Evolutionary conservation across 2,329 filamentous ascomycete genomes (phyloP).

Genomic region (Bipolaris victoriae): DNA sequence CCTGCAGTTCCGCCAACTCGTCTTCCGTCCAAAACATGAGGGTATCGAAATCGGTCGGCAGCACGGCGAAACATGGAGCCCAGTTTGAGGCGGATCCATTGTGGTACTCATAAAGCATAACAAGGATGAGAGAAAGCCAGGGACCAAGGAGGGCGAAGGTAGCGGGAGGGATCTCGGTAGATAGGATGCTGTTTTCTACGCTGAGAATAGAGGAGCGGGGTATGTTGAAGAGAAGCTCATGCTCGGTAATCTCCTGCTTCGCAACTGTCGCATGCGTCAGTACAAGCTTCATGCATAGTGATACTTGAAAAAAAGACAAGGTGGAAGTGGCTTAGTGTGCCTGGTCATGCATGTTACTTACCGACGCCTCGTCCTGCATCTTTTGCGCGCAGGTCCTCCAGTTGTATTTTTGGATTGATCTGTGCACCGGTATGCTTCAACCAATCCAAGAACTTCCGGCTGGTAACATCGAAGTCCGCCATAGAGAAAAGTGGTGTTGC

Average conservation of each 20-base stretch:
- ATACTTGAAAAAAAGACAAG: background rate
- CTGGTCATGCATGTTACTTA: slow-evolving; percentile 53
- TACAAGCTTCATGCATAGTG: background rate
- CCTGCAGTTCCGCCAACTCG: slow-evolving; percentile 76
- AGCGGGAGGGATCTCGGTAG: slow-evolving; percentile 55
- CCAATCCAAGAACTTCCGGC: slow-evolving; percentile 63
- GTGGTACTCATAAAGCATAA: slow-evolving; percentile 79
- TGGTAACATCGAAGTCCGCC: slow-evolving; percentile 51
- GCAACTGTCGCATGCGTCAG: slow-evolving; percentile 64
- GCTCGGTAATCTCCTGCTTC: slow-evolving; percentile 69
- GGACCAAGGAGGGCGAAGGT: slow-evolving; percentile 50
- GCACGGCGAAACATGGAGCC: slow-evolving; percentile 77
- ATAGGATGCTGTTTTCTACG: slow-evolving; percentile 72
- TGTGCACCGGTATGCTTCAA: slow-evolving; percentile 59
- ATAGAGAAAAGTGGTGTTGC: slow-evolving; percentile 23
- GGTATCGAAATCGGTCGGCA: slow-evolving; percentile 76
- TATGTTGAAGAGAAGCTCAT: slow-evolving; percentile 81
- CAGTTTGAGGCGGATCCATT: slow-evolving; percentile 67
- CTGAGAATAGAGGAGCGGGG: slow-evolving; percentile 75
- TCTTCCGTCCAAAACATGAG: slow-evolving; percentile 84
- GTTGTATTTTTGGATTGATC: slow-evolving; percentile 63
- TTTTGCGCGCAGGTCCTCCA: slow-evolving; percentile 63
- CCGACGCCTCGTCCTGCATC: slow-evolving; percentile 68
- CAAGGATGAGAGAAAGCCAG: slow-evolving; percentile 70
- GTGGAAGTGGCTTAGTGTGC: background rate